Evolutionary conservation across 164 flowering plant species (phyloP).

Genomic region (Malania oleifera): DNA sequence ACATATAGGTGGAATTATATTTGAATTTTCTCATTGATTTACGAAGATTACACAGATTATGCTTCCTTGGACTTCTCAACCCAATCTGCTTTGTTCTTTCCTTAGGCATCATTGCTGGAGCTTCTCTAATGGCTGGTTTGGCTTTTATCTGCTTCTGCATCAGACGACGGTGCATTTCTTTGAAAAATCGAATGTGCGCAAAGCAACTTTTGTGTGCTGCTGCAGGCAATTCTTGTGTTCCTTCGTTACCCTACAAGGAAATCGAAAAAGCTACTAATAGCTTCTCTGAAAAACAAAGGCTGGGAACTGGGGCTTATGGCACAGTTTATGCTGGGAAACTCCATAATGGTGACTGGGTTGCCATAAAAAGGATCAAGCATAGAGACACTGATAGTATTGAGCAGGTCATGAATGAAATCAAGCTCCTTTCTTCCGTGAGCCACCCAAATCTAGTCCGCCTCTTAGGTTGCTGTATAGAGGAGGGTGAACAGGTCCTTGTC

Average conservation of each 20-base stretch:
- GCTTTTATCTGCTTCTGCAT: constrained; percentile 29
- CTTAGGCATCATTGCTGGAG: constrained; percentile 48
- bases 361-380: constrained; percentile 53
- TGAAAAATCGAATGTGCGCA: constrained; percentile 31
- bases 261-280: constrained; percentile 60
- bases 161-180: constrained; percentile 26
- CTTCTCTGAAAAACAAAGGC: constrained; percentile 52
- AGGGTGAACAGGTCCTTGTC: constrained; percentile 66
- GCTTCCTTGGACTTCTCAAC: not conserved
- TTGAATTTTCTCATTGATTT: no score
- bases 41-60: not conserved
- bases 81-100: not conserved
- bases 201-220: constrained; percentile 52
- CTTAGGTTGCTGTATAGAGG: constrained; percentile 65
- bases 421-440: constrained; percentile 63
- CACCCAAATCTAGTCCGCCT: constrained; percentile 71
- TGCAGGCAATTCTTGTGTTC: constrained; percentile 45
- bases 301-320: constrained; percentile 75
- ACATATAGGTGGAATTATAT: not conserved
- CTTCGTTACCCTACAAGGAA: constrained; percentile 49
- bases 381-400: constrained; percentile 51
- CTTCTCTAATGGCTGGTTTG: constrained; percentile 28
- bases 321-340: constrained; percentile 69
- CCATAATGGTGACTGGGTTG: constrained; percentile 48
- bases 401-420: constrained; percentile 75